These are phyloP conservation scores for Colletotrichum incanum DNA, from an alignment of 2,329 filamentous ascomycete species.

Conservation along the genomic window DNA sequence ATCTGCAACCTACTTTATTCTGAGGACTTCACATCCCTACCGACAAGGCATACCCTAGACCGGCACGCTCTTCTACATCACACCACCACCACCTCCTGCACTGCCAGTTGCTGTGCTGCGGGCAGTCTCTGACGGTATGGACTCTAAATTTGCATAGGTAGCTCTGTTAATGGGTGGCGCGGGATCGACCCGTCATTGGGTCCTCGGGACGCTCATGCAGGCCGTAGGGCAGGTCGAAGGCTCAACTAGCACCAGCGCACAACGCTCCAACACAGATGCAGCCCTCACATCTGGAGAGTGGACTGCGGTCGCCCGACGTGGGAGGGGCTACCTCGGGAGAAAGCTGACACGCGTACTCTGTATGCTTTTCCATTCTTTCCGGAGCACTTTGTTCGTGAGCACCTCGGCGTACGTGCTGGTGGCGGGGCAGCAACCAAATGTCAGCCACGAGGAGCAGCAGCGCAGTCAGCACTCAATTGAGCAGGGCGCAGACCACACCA, in stretches of 20 bases:
- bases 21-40: conserved; percentile 20
- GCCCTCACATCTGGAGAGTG: background rate
- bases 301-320: background rate
- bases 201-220: conserved; percentile 35
- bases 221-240: conserved; percentile 17
- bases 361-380: background rate
- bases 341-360: background rate
- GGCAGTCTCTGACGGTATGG: conserved; percentile 29
- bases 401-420: background rate
- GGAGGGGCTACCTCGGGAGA: background rate
- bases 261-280: conserved; percentile 8
- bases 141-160: conserved; percentile 9
- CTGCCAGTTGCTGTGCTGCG: background rate
- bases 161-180: conserved; percentile 12
- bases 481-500: conserved; percentile 7
- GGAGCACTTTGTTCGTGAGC: no score
- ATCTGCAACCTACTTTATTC: conserved; percentile 7
- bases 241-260: conserved; percentile 5
- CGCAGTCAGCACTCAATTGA: background rate
- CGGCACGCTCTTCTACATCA: background rate
- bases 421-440: background rate
- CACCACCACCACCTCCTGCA: background rate
- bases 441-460: background rate
- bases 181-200: conserved; percentile 36
- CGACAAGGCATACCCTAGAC: conserved; percentile 34